Evolutionary conservation across 2,329 filamentous ascomycete genomes (phyloP).

Genomic region (Lachnellula willkommii): DNA sequence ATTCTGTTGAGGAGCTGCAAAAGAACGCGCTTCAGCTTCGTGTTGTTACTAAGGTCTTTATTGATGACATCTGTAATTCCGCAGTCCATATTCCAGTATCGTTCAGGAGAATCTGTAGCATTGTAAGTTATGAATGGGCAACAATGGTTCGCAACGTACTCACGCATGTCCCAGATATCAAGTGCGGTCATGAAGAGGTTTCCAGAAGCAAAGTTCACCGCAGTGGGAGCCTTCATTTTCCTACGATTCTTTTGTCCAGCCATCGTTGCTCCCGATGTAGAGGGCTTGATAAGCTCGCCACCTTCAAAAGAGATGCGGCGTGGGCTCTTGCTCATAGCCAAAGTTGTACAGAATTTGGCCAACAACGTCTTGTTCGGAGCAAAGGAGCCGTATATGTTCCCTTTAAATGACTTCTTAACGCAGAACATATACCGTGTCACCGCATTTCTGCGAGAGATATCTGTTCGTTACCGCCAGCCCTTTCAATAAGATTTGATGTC

Average conservation of each 20-base stretch:
- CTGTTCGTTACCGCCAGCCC: constrained; percentile 40
- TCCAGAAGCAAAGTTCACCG: constrained; percentile 65
- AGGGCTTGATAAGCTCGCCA: constrained; percentile 55
- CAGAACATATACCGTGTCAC: constrained; percentile 65
- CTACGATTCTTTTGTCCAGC: constrained; percentile 68
- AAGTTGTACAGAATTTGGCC: constrained; percentile 65
- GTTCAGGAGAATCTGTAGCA: constrained; percentile 63
- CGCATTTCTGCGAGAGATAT: constrained; percentile 62
- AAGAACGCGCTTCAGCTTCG: constrained; percentile 62
- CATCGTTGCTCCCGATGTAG: constrained; percentile 64
- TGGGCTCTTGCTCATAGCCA: constrained; percentile 63
- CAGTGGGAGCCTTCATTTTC: constrained; percentile 66
- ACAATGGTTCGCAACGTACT: too few relatives aligned
- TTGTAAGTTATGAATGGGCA: constrained; percentile 40
- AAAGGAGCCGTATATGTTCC: constrained; percentile 69
- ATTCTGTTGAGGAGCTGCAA: constrained; percentile 56
- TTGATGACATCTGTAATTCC: constrained; percentile 64
- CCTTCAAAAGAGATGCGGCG: constrained; percentile 66
- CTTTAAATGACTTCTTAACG: constrained; percentile 62
- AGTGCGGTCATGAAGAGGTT: constrained; percentile 58
- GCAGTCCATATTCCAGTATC: constrained; percentile 55
- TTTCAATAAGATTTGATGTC: not conserved
- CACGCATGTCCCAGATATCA: constrained; percentile 44
- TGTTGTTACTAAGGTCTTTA: constrained; percentile 65
- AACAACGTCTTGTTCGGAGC: constrained; percentile 68